Base-by-base conservation (phyloP, 345 rosid species). In the Melaleuca alternifolia region DNA sequence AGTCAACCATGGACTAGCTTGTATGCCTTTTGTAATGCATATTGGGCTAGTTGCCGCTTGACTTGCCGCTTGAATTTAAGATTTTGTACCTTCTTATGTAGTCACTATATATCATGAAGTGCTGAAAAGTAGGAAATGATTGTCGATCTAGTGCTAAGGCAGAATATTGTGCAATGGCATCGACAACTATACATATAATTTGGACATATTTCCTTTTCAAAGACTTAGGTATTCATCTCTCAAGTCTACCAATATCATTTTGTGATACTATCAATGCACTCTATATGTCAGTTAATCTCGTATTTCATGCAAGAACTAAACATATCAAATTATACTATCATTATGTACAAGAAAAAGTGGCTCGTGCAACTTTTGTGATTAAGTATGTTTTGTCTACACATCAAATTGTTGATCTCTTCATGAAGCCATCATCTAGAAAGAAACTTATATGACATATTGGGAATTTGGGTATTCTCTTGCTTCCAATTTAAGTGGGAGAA, bases 281-380 rank as follows among this genome's bases (percentile, higher is more conserved):
- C 4, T 65, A 65, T 62, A 28, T 30, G 77, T 30, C 44, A 30
- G 33, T 8, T 65, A 8, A 0, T 65, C 77, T 7, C 3, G 24
- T 65, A 5, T 18, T 33, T 65, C 46, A 16, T 0, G 12, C 23
- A 0, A 65, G 44, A 65, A 65, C 23, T 0, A 30, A 8, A 30
- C 44, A 65, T 65, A 30, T 3, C 2, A 28, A 30, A 62, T n/a
- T n/a, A n/a, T n/a, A n/a, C n/a, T n/a, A n/a, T n/a, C 28, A 28
- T 28, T 0, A 62, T 14, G 5, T 13, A 2, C 0, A 11, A 62
- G 44, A 62, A 14, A 15, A 33, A 8, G 46, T 16, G 46, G 77
- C 77, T 16, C 1, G 30, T 1, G 24, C 0, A 20, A 10, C 12
- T 0, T 23, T 33, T 3, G 24, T 65, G 77, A 65, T 23, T 8